A percentile compares a stretch with the other conserved stretches of the same genome.
Evolutionary conservation across 805 yeast species (phyloP).

Genomic region (Vanderwaltozyma tropicalis): DNA sequence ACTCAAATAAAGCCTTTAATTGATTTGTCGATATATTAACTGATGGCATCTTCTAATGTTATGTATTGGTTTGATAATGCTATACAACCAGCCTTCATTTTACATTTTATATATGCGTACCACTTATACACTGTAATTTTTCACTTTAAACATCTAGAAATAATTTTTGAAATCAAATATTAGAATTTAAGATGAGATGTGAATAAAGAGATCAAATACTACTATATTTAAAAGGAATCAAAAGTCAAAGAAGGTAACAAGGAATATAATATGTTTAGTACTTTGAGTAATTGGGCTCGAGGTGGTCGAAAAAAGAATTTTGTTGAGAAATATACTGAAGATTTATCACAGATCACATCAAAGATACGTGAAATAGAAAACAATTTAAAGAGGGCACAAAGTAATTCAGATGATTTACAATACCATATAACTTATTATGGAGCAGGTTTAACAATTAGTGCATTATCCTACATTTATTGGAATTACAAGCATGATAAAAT

Average conservation of each 20-base stretch:
- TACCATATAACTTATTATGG: constrained; percentile 15
- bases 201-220: too few relatives aligned
- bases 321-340: constrained; percentile 22
- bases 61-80: neutral
- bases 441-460: constrained; percentile 3
- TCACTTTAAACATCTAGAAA: too few relatives aligned
- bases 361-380: constrained; percentile 21
- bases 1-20: constrained; percentile 11
- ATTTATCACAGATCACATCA: constrained; percentile 19
- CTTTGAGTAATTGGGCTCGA: constrained; percentile 5
- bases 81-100: neutral
- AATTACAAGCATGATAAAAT: neutral
- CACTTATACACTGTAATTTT: too few relatives aligned
- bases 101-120: neutral
- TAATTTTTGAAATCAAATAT: too few relatives aligned
- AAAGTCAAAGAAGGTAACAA: too few relatives aligned
- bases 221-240: too few relatives aligned
- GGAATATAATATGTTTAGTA: constrained; percentile 14
- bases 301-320: constrained; percentile 9
- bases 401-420: constrained; percentile 10
- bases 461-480: constrained; percentile 5
- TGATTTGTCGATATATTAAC: constrained; percentile 17
- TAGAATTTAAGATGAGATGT: too few relatives aligned
- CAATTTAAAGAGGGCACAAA: constrained; percentile 13
- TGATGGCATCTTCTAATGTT: constrained; percentile 16